phyloP scores from a whole-genome alignment of 805 yeast species.

The Teunomyces barrocoloradensis region DNA sequence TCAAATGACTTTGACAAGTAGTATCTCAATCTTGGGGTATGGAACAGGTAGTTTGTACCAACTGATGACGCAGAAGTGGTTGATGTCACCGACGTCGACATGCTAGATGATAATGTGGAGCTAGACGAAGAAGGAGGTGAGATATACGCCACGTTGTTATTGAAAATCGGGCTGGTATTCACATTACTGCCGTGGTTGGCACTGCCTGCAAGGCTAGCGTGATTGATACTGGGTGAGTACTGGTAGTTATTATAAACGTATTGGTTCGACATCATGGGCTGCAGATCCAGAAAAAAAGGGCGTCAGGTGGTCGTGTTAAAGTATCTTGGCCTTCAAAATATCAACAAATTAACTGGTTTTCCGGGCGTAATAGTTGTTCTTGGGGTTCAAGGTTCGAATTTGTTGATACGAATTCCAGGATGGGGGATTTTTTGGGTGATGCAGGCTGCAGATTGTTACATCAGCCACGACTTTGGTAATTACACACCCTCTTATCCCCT shows the following conservation, averaged over 20 bases:
- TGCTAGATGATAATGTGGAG: constrained; percentile 12
- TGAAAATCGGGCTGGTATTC: constrained; percentile 31
- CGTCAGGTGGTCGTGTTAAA: background rate
- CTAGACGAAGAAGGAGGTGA: constrained; percentile 20
- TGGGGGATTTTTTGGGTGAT: constrained; percentile 1
- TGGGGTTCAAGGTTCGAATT: background rate
- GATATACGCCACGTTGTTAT: constrained; percentile 20
- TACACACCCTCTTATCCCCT: background rate
- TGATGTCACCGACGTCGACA: constrained; percentile 8
- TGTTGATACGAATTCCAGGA: constrained; percentile 4
- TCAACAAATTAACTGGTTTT: background rate
- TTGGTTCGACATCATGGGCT: constrained; percentile 31
- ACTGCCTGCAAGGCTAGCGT: constrained; percentile 9
- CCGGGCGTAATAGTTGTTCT: background rate
- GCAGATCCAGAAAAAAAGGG: background rate
- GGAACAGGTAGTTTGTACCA: constrained; percentile 34
- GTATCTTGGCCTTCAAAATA: background rate
- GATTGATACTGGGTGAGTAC: constrained; percentile 29
- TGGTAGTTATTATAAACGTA: constrained; percentile 34
- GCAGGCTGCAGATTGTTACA: constrained; percentile 2
- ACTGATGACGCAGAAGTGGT: constrained; percentile 3
- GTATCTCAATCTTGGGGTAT: constrained; percentile 52
- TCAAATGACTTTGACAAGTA: constrained; percentile 61
- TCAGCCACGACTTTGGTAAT: constrained; percentile 1
- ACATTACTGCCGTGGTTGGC: constrained; percentile 7